Percentiles rank a stretch among this genome's conserved stretches.
Evolutionary conservation across 202 grass and related monocot species (phyloP).

Genomic region (Carex arenaria): DNA sequence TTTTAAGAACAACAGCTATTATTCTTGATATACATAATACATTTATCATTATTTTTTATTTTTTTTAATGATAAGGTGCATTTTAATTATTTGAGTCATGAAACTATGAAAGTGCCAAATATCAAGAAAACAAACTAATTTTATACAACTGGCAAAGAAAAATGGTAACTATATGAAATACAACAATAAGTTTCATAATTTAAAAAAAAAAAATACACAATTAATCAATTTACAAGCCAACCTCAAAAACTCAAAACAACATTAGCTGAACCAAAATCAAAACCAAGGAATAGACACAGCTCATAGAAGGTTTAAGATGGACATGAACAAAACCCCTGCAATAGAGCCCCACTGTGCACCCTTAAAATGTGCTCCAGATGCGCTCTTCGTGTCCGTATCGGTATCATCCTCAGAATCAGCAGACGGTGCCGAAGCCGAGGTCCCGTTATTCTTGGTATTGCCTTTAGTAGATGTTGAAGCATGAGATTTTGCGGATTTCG

Average conservation of each 20-base stretch:
- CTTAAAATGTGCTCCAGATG: not conserved
- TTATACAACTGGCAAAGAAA: not conserved
- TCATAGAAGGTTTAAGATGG: slow-evolving; percentile 19
- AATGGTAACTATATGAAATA: slow-evolving; percentile 5
- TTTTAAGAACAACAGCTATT: not conserved
- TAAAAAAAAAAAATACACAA: not conserved
- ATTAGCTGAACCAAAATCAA: slow-evolving; percentile 2
- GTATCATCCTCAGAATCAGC: slow-evolving; percentile 33
- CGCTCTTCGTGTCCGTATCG: slow-evolving; percentile 23
- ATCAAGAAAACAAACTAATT: not conserved
- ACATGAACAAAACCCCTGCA: slow-evolving; percentile 18
- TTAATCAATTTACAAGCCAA: slow-evolving; percentile 25
- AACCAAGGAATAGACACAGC: not conserved
- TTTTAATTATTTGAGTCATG: not conserved
- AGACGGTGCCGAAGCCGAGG: slow-evolving; percentile 42
- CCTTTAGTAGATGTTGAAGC: slow-evolving; percentile 32
- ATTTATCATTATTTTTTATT: not conserved
- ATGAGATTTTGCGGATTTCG: slow-evolving; percentile 48
- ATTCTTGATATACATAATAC: too few relatives aligned
- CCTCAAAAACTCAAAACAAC: slow-evolving; percentile 6
- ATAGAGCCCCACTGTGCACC: slow-evolving; percentile 40
- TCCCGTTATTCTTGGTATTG: slow-evolving; percentile 54
- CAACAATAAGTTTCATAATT: not conserved
- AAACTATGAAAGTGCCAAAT: not conserved
- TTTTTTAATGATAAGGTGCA: not conserved